Evolutionary conservation across 1,284 basidiomycete genomes (phyloP).

Genomic region (Leccinum subspadiceum): DNA sequence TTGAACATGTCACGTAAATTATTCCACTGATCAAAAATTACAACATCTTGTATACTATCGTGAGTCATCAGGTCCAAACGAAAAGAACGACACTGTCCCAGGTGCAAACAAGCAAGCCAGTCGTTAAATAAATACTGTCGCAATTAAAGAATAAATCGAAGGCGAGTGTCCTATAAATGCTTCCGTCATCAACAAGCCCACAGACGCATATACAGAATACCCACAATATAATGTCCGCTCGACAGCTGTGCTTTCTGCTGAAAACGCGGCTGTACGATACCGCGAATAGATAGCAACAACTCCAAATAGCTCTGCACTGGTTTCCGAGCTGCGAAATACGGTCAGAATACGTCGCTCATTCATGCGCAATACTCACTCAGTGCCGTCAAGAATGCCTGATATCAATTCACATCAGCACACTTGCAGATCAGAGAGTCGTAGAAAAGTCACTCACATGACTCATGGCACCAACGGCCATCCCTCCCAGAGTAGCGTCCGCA

Average conservation of each 20-base stretch:
- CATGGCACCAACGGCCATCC: constrained; percentile 70
- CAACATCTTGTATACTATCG: background rate
- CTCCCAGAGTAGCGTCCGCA: constrained; percentile 51
- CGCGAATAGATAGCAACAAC: constrained; percentile 65
- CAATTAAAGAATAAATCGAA: constrained; percentile 30
- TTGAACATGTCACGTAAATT: background rate
- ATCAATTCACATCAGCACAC: constrained; percentile 1
- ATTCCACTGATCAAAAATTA: constrained; percentile 4
- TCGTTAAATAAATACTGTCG: constrained; percentile 6
- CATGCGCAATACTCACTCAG: constrained; percentile 40
- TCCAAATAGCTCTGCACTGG: constrained; percentile 75
- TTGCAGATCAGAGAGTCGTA: background rate
- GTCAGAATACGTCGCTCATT: constrained; percentile 1
- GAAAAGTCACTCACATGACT: constrained; percentile 46
- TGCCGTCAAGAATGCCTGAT: constrained; percentile 67
- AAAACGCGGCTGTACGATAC: constrained; percentile 61
- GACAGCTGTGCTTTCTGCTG: constrained; percentile 80
- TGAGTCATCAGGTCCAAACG: background rate
- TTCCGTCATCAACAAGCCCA: constrained; percentile 8
- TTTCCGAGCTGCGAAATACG: constrained; percentile 42
- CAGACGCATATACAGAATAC: constrained; percentile 19
- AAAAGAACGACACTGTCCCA: background rate
- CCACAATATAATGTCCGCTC: constrained; percentile 69
- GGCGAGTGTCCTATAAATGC: constrained; percentile 22
- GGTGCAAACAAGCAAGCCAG: background rate